phyloP scores from a whole-genome alignment of 305 asterid genomes.

The Withania somnifera region DNA sequence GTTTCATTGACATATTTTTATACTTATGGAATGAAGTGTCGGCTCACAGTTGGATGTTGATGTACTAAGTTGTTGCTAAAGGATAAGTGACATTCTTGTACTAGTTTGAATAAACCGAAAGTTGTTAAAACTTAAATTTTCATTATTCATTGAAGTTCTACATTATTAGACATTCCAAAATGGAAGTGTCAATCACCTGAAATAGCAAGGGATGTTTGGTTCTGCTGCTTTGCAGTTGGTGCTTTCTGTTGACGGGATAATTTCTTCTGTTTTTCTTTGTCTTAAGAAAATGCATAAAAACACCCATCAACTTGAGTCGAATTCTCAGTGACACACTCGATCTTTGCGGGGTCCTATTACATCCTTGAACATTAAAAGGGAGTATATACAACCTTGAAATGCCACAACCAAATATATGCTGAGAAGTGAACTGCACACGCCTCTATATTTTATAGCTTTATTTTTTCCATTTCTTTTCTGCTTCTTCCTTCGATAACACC shows the following conservation, averaged over 20 bases:
- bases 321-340: too few species aligned
- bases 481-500: too few species aligned
- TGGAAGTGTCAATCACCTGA: background rate
- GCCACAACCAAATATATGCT: too few species aligned
- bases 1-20: background rate
- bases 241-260: background rate
- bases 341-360: too few species aligned
- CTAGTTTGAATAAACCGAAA: background rate
- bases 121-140: background rate
- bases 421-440: too few species aligned
- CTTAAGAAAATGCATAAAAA: background rate
- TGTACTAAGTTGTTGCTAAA: background rate
- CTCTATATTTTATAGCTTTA: too few species aligned
- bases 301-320: too few species aligned
- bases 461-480: too few species aligned
- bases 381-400: too few species aligned
- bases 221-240: background rate
- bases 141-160: background rate
- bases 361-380: too few species aligned
- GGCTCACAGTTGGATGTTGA: background rate
- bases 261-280: background rate
- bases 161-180: background rate
- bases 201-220: background rate
- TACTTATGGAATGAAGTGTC: background rate
- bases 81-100: background rate